Conservation (phyloP, 345 rosid genomes). For the Populus alba region DNA sequence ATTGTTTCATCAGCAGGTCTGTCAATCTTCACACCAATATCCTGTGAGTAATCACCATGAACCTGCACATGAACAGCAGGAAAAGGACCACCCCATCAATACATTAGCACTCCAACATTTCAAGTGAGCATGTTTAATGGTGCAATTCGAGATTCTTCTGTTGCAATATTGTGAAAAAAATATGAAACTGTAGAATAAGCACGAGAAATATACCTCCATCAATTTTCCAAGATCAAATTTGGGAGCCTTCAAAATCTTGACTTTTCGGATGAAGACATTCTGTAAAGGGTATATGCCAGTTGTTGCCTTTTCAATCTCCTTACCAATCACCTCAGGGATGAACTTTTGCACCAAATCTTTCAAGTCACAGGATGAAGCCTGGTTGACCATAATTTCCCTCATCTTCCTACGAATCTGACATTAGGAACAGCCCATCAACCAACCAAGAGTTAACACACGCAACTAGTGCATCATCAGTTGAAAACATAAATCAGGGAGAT, state of each 20-base stretch:
- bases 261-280: conserved; percentile 30
- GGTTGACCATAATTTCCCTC: conserved; percentile 29
- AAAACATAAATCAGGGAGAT: not conserved
- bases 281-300: conserved; percentile 25
- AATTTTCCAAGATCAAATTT: conserved; percentile 32
- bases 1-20: conserved; percentile 33
- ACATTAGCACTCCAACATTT: too few relatives aligned
- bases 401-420: conserved; percentile 33
- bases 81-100: not conserved
- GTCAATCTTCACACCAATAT: conserved; percentile 28
- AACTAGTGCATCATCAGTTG: not conserved
- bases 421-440: not conserved
- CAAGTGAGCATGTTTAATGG: not conserved
- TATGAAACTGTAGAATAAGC: not conserved
- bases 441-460: not conserved
- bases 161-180: not conserved
- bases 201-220: conserved; percentile 26
- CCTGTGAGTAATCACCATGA: conserved; percentile 32
- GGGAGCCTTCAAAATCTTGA: conserved; percentile 35
- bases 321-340: conserved; percentile 27
- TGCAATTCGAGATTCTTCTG: not conserved
- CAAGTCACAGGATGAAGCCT: conserved; percentile 27
- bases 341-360: conserved; percentile 29
- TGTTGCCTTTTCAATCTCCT: conserved; percentile 32
- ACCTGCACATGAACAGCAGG: conserved; percentile 12